Evolutionary conservation across 441 rosid genomes (phyloP), one percentile per base, ranked within the genome.

Genomic region (Rhodomyrtus psidioides): DNA sequence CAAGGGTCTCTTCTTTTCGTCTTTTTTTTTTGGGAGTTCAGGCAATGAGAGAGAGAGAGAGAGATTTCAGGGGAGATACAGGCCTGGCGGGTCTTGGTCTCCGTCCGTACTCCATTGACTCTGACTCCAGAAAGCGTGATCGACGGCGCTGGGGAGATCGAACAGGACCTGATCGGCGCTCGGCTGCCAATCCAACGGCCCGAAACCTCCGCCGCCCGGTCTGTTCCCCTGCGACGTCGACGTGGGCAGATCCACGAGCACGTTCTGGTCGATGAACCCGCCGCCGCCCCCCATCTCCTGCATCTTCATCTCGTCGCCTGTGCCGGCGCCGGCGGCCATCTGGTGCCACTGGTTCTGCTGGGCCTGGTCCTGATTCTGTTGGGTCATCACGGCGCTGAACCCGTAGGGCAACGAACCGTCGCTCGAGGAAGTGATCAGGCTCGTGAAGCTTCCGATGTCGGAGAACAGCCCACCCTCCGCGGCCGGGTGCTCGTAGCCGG

Each of bases 61-160:
- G 83, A 86, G 28, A 34, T 19, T 28, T 62, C 89, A 95, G 90
- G 98, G 99, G 86, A 96, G 94, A 84, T 92, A 94, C 28, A 93
- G 93, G 88, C 85, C 88, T 30, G 91, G 76, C 49, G 92, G 94
- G 89, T 95, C 94, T 82, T 92, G 94, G 89, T 94, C 96, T 39
- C 79, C 79, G 49, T 65, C 79, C 79, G 79, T 34, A 81, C 83
- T 88, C 96, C 97, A 96, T 85, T 93, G 99, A 88, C 88, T 91
- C 81, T 93, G 97, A 89, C 92, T 91, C 99, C 98, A 96, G 93
- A 93, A 95, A 12, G 93, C 88, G 85, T 93, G 98, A 93, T 95
- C 99, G 85, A 89, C 92, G 84, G 89, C n/a, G 89, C 51, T 88
- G 0, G 96, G 91, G 83, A 95, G 92, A 93, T 94, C 96, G 88